phyloP scores from a whole-genome alignment of 805 yeast genomes.

The Candida sonorensis region DNA sequence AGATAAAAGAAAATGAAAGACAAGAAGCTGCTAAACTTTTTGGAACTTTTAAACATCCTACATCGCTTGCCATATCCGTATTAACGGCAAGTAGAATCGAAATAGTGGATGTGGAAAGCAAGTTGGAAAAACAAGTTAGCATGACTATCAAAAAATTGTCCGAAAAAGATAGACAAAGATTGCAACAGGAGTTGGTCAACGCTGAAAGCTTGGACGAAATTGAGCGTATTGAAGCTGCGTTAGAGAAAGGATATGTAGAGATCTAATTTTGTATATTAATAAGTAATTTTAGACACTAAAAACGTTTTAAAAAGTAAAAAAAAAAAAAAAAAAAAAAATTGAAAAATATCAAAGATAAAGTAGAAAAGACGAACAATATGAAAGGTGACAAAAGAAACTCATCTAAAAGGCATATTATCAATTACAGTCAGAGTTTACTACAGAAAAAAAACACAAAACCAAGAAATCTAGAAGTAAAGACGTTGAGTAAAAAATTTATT shows the following conservation, averaged over 20 bases:
- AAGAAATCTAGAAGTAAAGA: no score
- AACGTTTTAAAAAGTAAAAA: no score
- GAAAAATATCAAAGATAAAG: no score
- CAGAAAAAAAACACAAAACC: no score
- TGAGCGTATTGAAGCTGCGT: conserved; percentile 54
- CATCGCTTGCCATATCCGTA: conserved; percentile 26
- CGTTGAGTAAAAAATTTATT: no score
- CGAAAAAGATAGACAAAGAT: conserved; percentile 41
- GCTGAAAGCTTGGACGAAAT: conserved; percentile 75
- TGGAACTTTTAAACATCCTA: conserved; percentile 26
- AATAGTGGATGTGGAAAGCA: conserved; percentile 4
- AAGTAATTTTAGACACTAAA: no score
- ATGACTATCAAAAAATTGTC: conserved; percentile 37
- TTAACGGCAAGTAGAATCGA: conserved; percentile 10
- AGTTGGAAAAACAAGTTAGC: conserved; percentile 12
- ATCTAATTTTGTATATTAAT: no score
- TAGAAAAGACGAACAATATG: no score
- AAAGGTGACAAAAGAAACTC: no score
- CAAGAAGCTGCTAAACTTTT: conserved; percentile 36
- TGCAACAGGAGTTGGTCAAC: conserved; percentile 46
- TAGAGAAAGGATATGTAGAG: conserved; percentile 32
- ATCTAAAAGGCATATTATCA: no score
- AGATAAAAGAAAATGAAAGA: conserved; percentile 52
- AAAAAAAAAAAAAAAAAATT: no score
- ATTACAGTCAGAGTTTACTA: no score